Evolutionary conservation across 2,329 filamentous ascomycete species (phyloP).

Genomic region (Aspergillus calidoustus): DNA sequence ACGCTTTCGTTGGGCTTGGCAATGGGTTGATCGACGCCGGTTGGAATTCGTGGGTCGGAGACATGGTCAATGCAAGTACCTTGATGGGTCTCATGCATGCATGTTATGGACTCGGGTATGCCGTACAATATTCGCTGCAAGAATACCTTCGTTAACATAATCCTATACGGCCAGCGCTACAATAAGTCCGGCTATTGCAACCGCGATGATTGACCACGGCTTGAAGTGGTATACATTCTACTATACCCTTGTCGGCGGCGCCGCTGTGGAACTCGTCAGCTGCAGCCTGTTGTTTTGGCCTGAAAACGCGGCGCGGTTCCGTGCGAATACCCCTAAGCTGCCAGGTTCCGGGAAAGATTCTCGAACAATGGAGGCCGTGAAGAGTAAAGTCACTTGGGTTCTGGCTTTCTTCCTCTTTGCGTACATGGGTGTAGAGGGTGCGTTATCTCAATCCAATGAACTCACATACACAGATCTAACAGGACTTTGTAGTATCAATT

Average conservation of each 20-base stretch:
- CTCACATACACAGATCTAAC: not conserved
- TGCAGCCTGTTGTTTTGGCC: conserved; percentile 17
- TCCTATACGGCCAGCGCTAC: conserved; percentile 12
- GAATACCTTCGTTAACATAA: not conserved
- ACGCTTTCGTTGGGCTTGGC: conserved; percentile 42
- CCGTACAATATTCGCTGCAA: not conserved
- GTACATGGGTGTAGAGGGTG: conserved; percentile 75
- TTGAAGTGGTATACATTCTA: conserved; percentile 19
- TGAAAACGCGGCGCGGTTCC: conserved; percentile 13
- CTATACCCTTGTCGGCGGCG: conserved; percentile 17
- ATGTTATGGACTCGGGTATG: conserved; percentile 68
- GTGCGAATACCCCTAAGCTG: conserved; percentile 13
- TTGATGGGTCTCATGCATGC: conserved; percentile 74
- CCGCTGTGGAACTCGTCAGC: conserved; percentile 12
- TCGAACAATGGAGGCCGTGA: conserved; percentile 17
- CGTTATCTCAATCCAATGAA: no score
- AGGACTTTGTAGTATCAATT: conserved; percentile 11
- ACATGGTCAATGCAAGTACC: conserved; percentile 73
- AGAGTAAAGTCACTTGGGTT: conserved; percentile 17
- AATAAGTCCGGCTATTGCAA: conserved; percentile 19
- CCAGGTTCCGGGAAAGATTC: conserved; percentile 5
- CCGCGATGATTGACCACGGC: conserved; percentile 19
- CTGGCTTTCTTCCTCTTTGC: conserved; percentile 37
- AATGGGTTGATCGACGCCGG: conserved; percentile 53
- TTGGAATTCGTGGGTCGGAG: conserved; percentile 68